phyloP scores from a whole-genome alignment of 148 eudicot genomes.

The Pharnaceum exiguum region DNA sequence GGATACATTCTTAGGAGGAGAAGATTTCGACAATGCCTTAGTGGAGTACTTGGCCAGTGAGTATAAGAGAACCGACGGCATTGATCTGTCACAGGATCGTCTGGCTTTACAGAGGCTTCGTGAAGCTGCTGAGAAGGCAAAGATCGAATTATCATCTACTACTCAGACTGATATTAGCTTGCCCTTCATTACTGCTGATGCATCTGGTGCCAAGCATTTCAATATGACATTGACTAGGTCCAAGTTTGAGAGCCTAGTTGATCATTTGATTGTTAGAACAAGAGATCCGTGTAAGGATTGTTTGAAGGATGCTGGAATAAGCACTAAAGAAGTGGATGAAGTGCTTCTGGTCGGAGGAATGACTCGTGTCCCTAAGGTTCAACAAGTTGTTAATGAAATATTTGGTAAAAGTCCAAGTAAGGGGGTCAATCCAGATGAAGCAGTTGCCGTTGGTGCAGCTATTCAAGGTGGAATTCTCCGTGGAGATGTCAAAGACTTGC shows the following conservation, averaged over 20 bases:
- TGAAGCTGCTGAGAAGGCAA: conserved; percentile 50
- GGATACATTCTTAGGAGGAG: conserved; percentile 41
- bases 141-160: conserved; percentile 40
- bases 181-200: conserved; percentile 39
- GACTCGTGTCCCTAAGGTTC: conserved; percentile 48
- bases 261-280: conserved; percentile 35
- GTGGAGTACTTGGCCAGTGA: conserved; percentile 34
- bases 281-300: conserved; percentile 39
- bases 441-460: conserved; percentile 50
- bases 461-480: conserved; percentile 42
- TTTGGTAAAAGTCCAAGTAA: conserved; percentile 41
- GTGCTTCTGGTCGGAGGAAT: conserved; percentile 49
- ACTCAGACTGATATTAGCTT: conserved; percentile 34
- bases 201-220: conserved; percentile 34
- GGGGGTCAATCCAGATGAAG: conserved; percentile 47
- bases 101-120: conserved; percentile 38
- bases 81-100: conserved; percentile 36
- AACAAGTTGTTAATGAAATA: conserved; percentile 31
- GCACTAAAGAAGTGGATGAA: conserved; percentile 35
- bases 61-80: conserved; percentile 31
- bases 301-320: conserved; percentile 42
- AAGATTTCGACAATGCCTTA: conserved; percentile 36
- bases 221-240: conserved; percentile 35
- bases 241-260: conserved; percentile 40
- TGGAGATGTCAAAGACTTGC: conserved; percentile 42